Percentiles rank a stretch among this genome's conserved stretches.
phyloP scores from a whole-genome alignment of 2,329 filamentous ascomycete genomes.

The Colletotrichum karsti region DNA sequence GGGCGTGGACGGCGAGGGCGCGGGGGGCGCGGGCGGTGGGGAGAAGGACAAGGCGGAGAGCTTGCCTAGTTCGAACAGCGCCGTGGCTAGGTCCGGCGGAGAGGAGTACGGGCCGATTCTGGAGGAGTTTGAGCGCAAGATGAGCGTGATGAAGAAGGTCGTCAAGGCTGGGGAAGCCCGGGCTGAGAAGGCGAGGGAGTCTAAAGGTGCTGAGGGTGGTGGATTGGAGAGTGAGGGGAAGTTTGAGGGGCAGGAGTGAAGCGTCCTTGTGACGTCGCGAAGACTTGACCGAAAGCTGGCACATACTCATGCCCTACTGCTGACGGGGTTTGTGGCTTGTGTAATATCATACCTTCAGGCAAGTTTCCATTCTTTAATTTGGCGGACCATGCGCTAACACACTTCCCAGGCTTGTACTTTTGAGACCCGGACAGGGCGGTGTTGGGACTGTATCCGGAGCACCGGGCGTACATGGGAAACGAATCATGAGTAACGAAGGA shows the following conservation, averaged over 20 bases:
- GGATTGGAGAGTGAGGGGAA: conserved; percentile 20
- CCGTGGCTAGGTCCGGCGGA: conserved; percentile 36
- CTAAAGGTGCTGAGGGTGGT: background rate
- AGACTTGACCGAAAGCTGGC: background rate
- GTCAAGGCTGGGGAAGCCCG: conserved; percentile 55
- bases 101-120: conserved; percentile 62
- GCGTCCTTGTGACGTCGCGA: background rate
- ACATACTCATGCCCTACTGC: background rate
- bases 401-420: background rate
- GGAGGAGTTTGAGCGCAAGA: conserved; percentile 65
- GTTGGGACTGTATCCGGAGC: too few species aligned
- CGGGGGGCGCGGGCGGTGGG: conserved; percentile 31
- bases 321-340: background rate
- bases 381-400: background rate
- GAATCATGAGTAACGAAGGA: conserved; percentile 7
- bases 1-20: conserved; percentile 52
- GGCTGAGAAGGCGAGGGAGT: conserved; percentile 17
- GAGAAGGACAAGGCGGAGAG: conserved; percentile 3
- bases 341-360: background rate
- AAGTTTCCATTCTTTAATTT: rapidly evolving
- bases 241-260: conserved; percentile 32
- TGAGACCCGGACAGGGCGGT: too few species aligned
- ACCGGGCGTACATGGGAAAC: background rate
- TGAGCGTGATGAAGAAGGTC: conserved; percentile 62
- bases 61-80: conserved; percentile 37